Percentiles rank a stretch among this genome's conserved stretches.
phyloP scores from a whole-genome alignment of 169 alveolate genomes.

The Plasmodium blacklocki region DNA sequence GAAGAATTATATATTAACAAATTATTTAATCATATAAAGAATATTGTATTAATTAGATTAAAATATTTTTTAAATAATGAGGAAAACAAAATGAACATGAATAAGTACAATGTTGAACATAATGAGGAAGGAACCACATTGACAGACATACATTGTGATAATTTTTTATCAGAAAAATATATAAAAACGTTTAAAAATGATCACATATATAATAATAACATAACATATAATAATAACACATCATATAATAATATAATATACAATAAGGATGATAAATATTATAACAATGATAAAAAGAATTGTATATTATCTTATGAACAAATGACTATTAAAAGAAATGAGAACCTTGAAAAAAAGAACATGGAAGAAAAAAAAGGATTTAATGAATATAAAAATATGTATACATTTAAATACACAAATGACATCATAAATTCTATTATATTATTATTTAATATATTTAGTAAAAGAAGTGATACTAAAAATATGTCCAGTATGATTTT shows the following conservation, averaged over 20 bases:
- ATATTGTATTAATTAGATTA: slow-evolving; percentile 25
- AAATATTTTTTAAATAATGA: slow-evolving; percentile 1
- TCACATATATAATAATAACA: not conserved
- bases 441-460: slow-evolving; percentile 41
- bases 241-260: not conserved
- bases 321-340: not conserved
- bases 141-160: too few relatives aligned
- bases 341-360: not conserved
- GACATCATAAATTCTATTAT: slow-evolving; percentile 1
- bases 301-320: not conserved
- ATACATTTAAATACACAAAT: not conserved
- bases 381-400: too few relatives aligned
- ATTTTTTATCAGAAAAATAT: not conserved
- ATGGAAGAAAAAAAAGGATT: not conserved
- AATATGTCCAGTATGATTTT: slow-evolving; percentile 17
- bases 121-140: not conserved
- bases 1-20: slow-evolving; percentile 51
- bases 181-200: not conserved
- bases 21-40: slow-evolving; percentile 25
- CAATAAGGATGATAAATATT: not conserved
- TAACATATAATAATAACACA: not conserved
- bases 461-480: slow-evolving; percentile 55
- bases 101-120: not conserved
- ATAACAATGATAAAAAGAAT: not conserved
- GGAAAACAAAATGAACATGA: not conserved